Evolutionary conservation across 2,329 filamentous ascomycete species (phyloP), one percentile per base, ranked within the genome.

Genomic region (Talaromyces sp.): DNA sequence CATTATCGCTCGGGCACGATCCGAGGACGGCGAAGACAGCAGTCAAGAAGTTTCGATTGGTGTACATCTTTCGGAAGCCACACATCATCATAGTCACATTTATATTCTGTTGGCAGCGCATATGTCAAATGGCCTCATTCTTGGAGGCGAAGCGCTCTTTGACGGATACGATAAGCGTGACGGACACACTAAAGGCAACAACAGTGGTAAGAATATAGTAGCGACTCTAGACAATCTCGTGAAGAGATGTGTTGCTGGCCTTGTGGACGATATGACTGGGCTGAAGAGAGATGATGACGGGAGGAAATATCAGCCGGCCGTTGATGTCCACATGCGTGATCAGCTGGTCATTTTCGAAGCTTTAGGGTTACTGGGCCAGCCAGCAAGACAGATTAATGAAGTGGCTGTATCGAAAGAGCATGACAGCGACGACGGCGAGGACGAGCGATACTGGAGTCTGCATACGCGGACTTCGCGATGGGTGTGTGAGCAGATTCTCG

Each of bases 281-380:
- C 11, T 35, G 31, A 23, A 54, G 11, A 59, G 12, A 23, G 14
- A 44, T 37, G 61, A 33, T 2, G 46, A 56, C 33, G 18, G 3
- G 25, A 42, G 6, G 11, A 61, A 16, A 9, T 64, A 58, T 59
- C 65, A 63, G 59, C 79, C 81, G 0, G 82, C 78, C 66, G 79
- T 86, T 3, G 85, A 87, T 67, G 77, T 80, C 68, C 77, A 80
- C 65, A 78, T 85, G 79, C 74, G 82, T 48, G 85, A 87, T 70
- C 85, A 87, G 67, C 66, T 87, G 28, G 81, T 86, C 1, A 77
- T 87, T 0, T 87, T 85, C 63, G 83, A 86, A 68, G 82, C 82
- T 16, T 71, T 88, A 21, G 82, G 83, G 7, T 42, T 56, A 21
- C 39, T 58, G 21, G 16, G 21, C 25, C 4, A 67, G 73, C 70